phyloP scores from a whole-genome alignment of 306 rosid species.

The Delonix regia region DNA sequence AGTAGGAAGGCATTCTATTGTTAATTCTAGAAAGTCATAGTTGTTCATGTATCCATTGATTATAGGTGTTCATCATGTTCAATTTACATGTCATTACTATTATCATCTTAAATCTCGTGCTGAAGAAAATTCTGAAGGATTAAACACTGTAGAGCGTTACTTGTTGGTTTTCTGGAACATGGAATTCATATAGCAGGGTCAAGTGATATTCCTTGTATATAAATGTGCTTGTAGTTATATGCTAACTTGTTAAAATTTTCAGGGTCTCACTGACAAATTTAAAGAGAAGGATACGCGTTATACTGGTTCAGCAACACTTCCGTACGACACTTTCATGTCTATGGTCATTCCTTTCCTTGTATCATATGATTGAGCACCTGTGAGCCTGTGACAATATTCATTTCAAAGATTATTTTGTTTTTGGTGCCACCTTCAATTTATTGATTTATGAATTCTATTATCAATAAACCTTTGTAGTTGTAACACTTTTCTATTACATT shows the following conservation, averaged over 20 bases:
- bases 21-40: background rate
- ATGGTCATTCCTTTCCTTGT: constrained; percentile 84
- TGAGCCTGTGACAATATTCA: background rate
- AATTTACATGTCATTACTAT: background rate
- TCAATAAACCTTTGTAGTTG: constrained; percentile 22
- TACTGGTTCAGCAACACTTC: constrained; percentile 68
- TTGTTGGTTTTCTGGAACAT: background rate
- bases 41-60: background rate
- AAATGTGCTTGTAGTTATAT: background rate
- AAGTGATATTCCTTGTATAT: background rate
- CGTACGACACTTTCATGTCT: constrained; percentile 73
- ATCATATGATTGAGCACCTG: constrained; percentile 60
- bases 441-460: constrained; percentile 36
- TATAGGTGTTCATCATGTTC: background rate
- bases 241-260: constrained; percentile 42
- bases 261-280: constrained; percentile 91
- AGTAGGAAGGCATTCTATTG: background rate
- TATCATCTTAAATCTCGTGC: background rate
- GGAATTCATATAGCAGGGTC: background rate
- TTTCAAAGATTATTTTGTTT: constrained; percentile 24
- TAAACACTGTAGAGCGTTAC: constrained; percentile 15
- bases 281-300: constrained; percentile 76
- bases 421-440: constrained; percentile 40
- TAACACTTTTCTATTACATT: constrained; percentile 7
- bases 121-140: background rate